phyloP scores from a whole-genome alignment of 2,329 filamentous ascomycete genomes.

The Phoma sp. region DNA sequence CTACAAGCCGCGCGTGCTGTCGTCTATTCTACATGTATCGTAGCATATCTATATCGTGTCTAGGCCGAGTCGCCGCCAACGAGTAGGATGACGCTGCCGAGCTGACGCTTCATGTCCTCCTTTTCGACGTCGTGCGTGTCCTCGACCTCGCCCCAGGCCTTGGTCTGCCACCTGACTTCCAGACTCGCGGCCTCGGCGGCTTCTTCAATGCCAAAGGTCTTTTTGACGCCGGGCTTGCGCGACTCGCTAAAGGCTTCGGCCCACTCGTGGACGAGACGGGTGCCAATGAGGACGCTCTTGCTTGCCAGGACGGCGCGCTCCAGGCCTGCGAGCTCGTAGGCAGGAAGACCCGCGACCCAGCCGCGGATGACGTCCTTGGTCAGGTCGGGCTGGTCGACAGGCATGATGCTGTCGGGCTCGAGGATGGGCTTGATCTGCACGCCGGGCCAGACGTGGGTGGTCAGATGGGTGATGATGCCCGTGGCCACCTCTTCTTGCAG shows the following conservation, averaged over 20 bases:
- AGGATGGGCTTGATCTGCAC: conserved; percentile 80
- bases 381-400: conserved; percentile 71
- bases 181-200: conserved; percentile 78
- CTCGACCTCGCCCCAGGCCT: conserved; percentile 94
- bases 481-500: conserved; percentile 73
- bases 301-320: conserved; percentile 84
- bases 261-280: conserved; percentile 84
- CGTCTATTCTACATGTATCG: conserved; percentile 11
- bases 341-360: conserved; percentile 75
- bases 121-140: conserved; percentile 97
- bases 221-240: conserved; percentile 49
- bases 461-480: conserved; percentile 75
- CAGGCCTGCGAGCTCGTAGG: conserved; percentile 84
- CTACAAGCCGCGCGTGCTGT: conserved; percentile 1
- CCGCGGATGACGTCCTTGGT: conserved; percentile 78
- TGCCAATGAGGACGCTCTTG: conserved; percentile 83
- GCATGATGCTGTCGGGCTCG: conserved; percentile 78
- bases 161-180: conserved; percentile 89
- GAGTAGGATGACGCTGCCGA: conserved; percentile 84
- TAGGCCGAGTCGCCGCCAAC: conserved; percentile 58
- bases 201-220: conserved; percentile 78
- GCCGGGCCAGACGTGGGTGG: conserved; percentile 80
- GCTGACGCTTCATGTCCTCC: conserved; percentile 84
- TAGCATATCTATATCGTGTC: neutral
- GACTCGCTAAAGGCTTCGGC: conserved; percentile 71